Conservation (phyloP, 1,139 yeast species). For the Hyphopichia wangnamkhiaoensis region DNA sequence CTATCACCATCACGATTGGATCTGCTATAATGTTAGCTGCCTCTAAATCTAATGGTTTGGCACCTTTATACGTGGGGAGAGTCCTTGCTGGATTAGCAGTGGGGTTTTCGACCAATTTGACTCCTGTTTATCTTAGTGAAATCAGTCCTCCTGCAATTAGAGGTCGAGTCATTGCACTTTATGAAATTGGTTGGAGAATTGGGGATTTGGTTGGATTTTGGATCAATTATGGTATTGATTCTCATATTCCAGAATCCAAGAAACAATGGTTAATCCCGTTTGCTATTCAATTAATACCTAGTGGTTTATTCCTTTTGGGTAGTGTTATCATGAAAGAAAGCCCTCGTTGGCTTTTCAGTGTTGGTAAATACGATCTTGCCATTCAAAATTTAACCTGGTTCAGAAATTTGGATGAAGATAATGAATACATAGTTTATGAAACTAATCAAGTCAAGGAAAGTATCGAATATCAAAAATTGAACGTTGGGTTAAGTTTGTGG, state of each 20-base stretch:
- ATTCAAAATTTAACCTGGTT: slow-evolving; percentile 40
- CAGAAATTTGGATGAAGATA: slow-evolving; percentile 35
- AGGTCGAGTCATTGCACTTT: slow-evolving; percentile 39
- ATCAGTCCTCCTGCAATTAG: slow-evolving; percentile 43
- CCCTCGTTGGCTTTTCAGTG: slow-evolving; percentile 43
- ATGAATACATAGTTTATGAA: slow-evolving; percentile 40
- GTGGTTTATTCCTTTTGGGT: slow-evolving; percentile 39
- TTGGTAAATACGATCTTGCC: slow-evolving; percentile 36
- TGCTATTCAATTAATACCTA: slow-evolving; percentile 45
- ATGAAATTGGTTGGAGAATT: slow-evolving; percentile 46
- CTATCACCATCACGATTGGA: slow-evolving; percentile 36
- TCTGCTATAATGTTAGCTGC: slow-evolving; percentile 45
- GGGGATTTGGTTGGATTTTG: slow-evolving; percentile 48
- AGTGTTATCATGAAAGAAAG: slow-evolving; percentile 39
- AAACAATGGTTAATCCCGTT: slow-evolving; percentile 47
- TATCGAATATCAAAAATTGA: slow-evolving; percentile 27
- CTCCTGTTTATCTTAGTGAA: slow-evolving; percentile 44
- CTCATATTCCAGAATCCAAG: slow-evolving; percentile 27
- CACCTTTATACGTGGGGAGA: slow-evolving; percentile 44
- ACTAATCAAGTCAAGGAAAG: slow-evolving; percentile 29
- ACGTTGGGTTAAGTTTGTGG: slow-evolving; percentile 39
- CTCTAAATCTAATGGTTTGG: slow-evolving; percentile 27
- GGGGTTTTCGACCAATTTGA: slow-evolving; percentile 42
- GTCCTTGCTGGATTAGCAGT: slow-evolving; percentile 43
- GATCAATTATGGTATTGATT: slow-evolving; percentile 43